Base-by-base conservation (phyloP, 345 rosid species). In the Eucalyptus fibrosa region DNA sequence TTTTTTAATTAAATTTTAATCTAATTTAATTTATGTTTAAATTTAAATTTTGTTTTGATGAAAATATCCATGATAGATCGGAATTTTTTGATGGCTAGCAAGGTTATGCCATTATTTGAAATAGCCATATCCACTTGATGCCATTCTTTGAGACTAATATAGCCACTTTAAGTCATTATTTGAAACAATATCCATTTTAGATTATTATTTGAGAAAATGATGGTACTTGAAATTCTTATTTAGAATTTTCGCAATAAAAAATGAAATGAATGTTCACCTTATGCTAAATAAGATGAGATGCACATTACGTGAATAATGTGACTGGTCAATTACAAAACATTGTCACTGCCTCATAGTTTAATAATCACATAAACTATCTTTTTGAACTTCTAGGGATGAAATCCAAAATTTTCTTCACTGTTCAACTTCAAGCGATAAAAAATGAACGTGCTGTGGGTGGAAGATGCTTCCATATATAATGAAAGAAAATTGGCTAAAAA, bases 11-110 rank as follows among this genome's bases (percentile, higher is more conserved):
- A 49, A 49, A 49, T 49, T 14, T 53, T 53, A 53, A 53, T 53
- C 5, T 19, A 19, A 53, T 53, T 8, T 8, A 53, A 53, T 53
- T 19, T 53, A 19, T 1, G 8, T 53, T 53, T 53, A 53, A 3
- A 53, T 18, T 53, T 19, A 53, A 2, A 8, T 53, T 7, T 53
- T 53, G 11, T 53, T 53, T 53, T 53, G 59, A 53, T 53, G 59
- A 53, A 53, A 53, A 53, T 8, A 53, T 21, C 11, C 11, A 53
- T 21, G 26, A 53, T 53, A 21, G 26, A 53, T 53, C 1, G 1
- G 11, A 53, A 21, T 53, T 53, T 53, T 53, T 53, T 53, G 0
- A 4, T 53, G 5, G 26, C 26, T 1, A 53, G 1, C 1, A 0
- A 53, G 26, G 59, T 53, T 53, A 53, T 53, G 59, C 1, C 1